Evolutionary conservation across 768 basidiomycete species (phyloP), one percentile per base, ranked within the genome.

Genomic region (Rossbeevera mucosa): DNA sequence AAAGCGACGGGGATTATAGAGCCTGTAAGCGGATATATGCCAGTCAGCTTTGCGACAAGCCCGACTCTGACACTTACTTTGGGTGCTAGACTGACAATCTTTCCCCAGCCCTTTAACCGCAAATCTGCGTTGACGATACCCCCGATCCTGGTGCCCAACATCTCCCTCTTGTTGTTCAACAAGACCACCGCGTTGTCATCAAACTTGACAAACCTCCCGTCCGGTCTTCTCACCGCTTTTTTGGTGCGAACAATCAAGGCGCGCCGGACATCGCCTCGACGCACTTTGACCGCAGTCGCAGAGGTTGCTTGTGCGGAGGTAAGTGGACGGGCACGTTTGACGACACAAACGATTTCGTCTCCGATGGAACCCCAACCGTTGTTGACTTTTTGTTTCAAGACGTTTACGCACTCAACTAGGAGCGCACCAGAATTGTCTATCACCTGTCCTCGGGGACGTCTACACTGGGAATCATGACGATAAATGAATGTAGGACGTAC

Each of bases 391-490:
- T 91, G 85, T 71, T 97, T 97, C 52, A 96, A 78, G 25, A 98
- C 83, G 70, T 97, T 96, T 67, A 98, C 91, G 65, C 94, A 96
- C 76, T 97, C 95, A 38, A 94, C 86, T 55, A 95, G 74, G 56
- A 97, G 78, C 7, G 92, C 94, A 28, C 95, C 95, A 6, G 95
- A 94, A 71, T 98, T 98, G 77, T 98, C 95, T 69, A 98, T 96
- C 58, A 92, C 86, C 91, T 93, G 51, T 30, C 30, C n/a, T 14
- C 29, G 5, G 7, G 13, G 14, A 54, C 11, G 49, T 57, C 24
- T 30, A 13, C n/a, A 7, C 56, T 33, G 29, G 7, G 26, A 26
- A 14, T 30, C 47, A 40, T 30, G 21, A 16, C 25, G 7, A 18
- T 20, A 36, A 38, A 4, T 22, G 45, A 31, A 22, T 16, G 30